A percentile compares a stretch with the other conserved stretches of the same genome.
Evolutionary conservation across 805 yeast genomes (phyloP).

Genomic region (Wickerhamomyces alni): DNA sequence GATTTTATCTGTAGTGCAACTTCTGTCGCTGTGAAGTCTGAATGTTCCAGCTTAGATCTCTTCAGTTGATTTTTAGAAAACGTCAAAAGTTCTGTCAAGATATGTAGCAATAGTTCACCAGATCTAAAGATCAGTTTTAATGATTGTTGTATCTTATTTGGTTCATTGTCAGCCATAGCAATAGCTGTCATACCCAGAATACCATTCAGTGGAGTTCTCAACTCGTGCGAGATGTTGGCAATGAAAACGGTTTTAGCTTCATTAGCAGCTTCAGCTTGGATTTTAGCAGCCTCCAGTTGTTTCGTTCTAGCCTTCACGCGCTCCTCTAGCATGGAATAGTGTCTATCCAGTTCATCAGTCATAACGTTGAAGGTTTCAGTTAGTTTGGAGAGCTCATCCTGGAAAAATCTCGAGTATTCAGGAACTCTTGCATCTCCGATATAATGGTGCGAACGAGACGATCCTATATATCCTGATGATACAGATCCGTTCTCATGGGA

Average conservation of each 20-base stretch:
- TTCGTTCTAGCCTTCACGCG: conserved; percentile 81
- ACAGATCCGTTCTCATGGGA: conserved; percentile 12
- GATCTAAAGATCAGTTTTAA: conserved; percentile 80
- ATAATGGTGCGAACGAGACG: conserved; percentile 15
- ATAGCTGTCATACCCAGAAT: conserved; percentile 93
- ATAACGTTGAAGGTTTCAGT: conserved; percentile 86
- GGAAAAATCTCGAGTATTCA: conserved; percentile 43
- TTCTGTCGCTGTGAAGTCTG: conserved; percentile 74
- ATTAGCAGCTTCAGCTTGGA: conserved; percentile 90
- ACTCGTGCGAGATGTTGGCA: conserved; percentile 89
- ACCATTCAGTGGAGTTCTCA: conserved; percentile 94
- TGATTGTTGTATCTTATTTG: conserved; percentile 61
- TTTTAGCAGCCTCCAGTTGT: conserved; percentile 82
- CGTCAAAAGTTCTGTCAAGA: conserved; percentile 83
- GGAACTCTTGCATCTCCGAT: conserved; percentile 38
- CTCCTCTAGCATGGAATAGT: conserved; percentile 80
- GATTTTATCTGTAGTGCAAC: conserved; percentile 80
- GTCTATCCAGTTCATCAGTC: conserved; percentile 83
- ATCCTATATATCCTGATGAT: conserved; percentile 8
- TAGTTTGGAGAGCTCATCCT: conserved; percentile 83
- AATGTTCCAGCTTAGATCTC: conserved; percentile 74
- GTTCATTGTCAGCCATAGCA: conserved; percentile 81
- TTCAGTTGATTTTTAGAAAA: conserved; percentile 90
- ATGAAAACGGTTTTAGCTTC: conserved; percentile 94
- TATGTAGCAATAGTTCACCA: conserved; percentile 85